A percentile compares a stretch with the other conserved stretches of the same genome.
phyloP scores from a whole-genome alignment of 352 stramenopile genomes.

The Pythium rhizo-oryzae region DNA sequence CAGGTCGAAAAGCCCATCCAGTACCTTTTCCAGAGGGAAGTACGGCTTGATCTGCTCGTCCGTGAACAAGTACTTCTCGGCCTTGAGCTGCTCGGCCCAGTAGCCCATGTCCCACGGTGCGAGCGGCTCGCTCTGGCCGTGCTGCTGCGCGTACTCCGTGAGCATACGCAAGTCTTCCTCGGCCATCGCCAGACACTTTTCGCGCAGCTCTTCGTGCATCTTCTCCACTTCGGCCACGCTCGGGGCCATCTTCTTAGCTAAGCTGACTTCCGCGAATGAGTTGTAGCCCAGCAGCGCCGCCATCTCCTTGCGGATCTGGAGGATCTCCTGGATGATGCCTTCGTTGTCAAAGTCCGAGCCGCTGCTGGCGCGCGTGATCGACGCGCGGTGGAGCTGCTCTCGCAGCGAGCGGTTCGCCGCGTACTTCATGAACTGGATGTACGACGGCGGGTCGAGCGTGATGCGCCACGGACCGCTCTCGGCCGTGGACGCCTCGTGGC shows the following conservation, averaged over 20 bases:
- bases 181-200: conserved; percentile 92
- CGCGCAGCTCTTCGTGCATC: conserved; percentile 92
- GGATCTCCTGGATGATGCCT: conserved; percentile 93
- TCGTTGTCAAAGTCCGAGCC: conserved; percentile 90
- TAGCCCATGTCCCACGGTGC: conserved; percentile 95
- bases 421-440: conserved; percentile 97
- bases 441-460: conserved; percentile 94
- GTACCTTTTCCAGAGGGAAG: conserved; percentile 94
- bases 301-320: conserved; percentile 92
- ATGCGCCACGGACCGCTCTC: conserved; percentile 93
- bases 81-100: conserved; percentile 96
- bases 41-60: conserved; percentile 98
- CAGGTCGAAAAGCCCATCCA: conserved; percentile 97
- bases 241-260: conserved; percentile 97
- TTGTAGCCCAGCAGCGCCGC: conserved; percentile 92
- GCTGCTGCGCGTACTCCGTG: conserved; percentile 77
- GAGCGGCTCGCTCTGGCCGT: conserved; percentile 79
- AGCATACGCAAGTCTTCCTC: conserved; percentile 92
- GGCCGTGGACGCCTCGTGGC: conserved; percentile 64
- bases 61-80: conserved; percentile 94
- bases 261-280: conserved; percentile 93
- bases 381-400: conserved; percentile 94
- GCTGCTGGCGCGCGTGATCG: conserved; percentile 89
- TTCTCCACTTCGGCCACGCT: conserved; percentile 91
- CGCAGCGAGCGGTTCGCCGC: conserved; percentile 89